Evolutionary conservation across 139 green algal genomes (phyloP), one percentile per base, ranked within the genome.

Genomic region (Choricystis sp.): DNA sequence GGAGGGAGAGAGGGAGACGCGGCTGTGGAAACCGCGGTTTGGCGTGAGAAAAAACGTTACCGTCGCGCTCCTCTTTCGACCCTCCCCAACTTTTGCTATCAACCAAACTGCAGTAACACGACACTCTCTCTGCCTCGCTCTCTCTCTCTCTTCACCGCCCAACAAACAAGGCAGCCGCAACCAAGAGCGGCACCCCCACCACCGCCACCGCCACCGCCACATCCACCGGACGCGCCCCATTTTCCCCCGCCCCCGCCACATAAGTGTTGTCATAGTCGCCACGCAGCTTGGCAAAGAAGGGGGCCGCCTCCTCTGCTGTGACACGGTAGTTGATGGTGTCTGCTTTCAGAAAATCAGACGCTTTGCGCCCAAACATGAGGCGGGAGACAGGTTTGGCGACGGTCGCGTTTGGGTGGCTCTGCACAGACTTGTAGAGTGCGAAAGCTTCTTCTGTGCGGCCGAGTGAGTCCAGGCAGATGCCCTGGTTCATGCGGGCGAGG

Each of bases 381-480:
- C 76, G 73, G 66, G 79, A 79, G n/a, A 79, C 79, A 62, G 79
- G 75, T 48, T 78, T 84, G 2, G 73, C 66, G 3, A 91, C 77
- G 49, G 69, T 73, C 14, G 63, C 59, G 0, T 66, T 71, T 0
- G 75, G 66, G 61, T 89, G 83, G 14, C 67, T 65, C 58, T 78
- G 60, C 14, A 88, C 62, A 5, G 26, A 59, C 52, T 80, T 76
- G 69, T 91, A 91, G 4, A 91, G 72, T 20, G 72, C 69, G 55
- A 84, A 77, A 0, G 83, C 84, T 67, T 85, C 67, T 3, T 81
- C 26, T 19, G 31, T 70, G 25, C 74, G 55, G 1, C 82, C 84
- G 29, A 94, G 62, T 0, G 81, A 90, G 74, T 95, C 87, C 27
- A 95, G 72, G 64, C 83, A 90, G 31, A 96, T 79, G 3, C 88